Evolutionary conservation across 169 alveolate species (phyloP).

Genomic region (Plasmodium billcollinsi): DNA sequence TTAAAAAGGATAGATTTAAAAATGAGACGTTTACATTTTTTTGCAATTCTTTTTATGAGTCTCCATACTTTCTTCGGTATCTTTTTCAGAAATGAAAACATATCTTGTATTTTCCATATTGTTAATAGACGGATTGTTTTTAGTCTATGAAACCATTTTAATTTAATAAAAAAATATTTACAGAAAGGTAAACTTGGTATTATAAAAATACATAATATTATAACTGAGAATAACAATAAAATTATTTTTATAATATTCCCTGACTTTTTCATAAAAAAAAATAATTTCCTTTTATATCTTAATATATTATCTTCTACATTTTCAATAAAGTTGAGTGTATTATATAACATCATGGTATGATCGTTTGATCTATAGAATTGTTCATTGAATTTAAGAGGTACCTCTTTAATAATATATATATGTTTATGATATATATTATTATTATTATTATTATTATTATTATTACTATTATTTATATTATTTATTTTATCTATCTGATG

Average conservation of each 20-base stretch:
- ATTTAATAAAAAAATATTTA: slow-evolving; percentile 3
- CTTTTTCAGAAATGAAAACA: neutral
- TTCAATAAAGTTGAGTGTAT: slow-evolving; percentile 4
- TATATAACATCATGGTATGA: neutral
- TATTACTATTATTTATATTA: too few species aligned
- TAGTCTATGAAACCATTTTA: slow-evolving; percentile 23
- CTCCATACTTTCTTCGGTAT: neutral
- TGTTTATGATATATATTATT: neutral
- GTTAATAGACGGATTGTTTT: neutral
- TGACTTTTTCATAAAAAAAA: neutral
- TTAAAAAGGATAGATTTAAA: neutral
- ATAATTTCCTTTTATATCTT: neutral
- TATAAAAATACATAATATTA: neutral
- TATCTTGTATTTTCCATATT: slow-evolving; percentile 29
- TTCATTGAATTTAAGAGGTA: slow-evolving; percentile 10
- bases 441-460: neutral
- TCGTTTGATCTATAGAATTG: neutral
- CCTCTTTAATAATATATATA: neutral
- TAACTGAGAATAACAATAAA: slow-evolving; percentile 3
- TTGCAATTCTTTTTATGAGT: neutral
- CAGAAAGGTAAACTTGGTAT: slow-evolving; percentile 41
- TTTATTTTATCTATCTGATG: neutral
- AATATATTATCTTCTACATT: neutral
- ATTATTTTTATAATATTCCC: slow-evolving; percentile 9
- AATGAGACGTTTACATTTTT: neutral